These are phyloP conservation scores for Fusarium beomiforme DNA, from an alignment of 2,329 filamentous ascomycete genomes.

Conservation along the genomic window DNA sequence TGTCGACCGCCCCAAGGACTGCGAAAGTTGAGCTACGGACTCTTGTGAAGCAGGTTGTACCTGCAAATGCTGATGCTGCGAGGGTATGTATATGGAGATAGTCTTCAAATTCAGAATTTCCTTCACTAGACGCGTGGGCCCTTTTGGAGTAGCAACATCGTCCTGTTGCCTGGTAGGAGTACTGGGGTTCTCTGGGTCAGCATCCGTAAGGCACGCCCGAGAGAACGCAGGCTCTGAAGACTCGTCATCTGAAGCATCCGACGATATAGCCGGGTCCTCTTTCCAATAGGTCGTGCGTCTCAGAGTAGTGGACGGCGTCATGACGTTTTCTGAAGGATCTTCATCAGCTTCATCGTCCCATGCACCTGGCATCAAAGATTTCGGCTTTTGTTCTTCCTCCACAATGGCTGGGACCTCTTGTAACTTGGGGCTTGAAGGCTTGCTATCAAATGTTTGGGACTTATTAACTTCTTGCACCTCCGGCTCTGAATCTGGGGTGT, in stretches of 20 bases:
- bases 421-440: background rate
- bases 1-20: slow-evolving; percentile 51
- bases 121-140: slow-evolving; percentile 64
- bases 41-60: slow-evolving; percentile 46
- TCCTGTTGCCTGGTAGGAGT: slow-evolving; percentile 45
- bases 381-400: slow-evolving; percentile 10
- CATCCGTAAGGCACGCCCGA: slow-evolving; percentile 34
- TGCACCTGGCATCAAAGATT: slow-evolving; percentile 59
- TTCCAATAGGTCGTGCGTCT: slow-evolving; percentile 13
- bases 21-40: slow-evolving; percentile 42
- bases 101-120: slow-evolving; percentile 61
- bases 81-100: slow-evolving; percentile 66
- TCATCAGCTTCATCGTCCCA: slow-evolving; percentile 57
- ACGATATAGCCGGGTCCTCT: slow-evolving; percentile 2
- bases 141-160: slow-evolving; percentile 60
- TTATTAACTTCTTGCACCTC: background rate
- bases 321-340: slow-evolving; percentile 9
- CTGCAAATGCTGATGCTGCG: slow-evolving; percentile 57
- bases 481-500: background rate
- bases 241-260: slow-evolving; percentile 36
- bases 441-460: background rate
- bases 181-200: slow-evolving; percentile 18
- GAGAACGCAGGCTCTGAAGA: slow-evolving; percentile 45
- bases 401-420: background rate
- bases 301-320: slow-evolving; percentile 4